These are phyloP conservation scores for Bipolaris zeicola DNA, from an alignment of 2,329 filamentous ascomycete genomes.

Conservation along the genomic window DNA sequence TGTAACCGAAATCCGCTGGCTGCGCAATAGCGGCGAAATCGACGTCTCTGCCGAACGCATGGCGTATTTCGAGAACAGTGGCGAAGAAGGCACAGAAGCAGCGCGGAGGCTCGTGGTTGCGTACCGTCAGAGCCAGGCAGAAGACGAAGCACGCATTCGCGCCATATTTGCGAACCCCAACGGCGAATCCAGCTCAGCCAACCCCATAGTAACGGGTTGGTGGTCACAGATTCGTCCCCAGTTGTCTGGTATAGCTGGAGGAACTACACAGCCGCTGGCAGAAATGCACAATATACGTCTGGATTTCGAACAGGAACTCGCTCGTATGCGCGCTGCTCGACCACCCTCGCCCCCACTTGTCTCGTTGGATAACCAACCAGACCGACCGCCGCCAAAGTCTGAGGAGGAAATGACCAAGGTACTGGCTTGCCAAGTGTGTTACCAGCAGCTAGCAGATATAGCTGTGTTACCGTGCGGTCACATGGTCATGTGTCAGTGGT, in stretches of 20 bases:
- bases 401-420: constrained; percentile 57
- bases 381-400: constrained; percentile 55
- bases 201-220: not conserved
- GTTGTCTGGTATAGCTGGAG: not conserved
- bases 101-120: not conserved
- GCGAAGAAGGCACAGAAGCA: constrained; percentile 1
- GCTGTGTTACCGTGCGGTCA: constrained; percentile 61
- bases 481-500: constrained; percentile 62
- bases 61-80: not conserved
- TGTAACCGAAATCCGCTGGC: not conserved
- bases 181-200: not conserved
- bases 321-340: constrained; percentile 17
- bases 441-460: constrained; percentile 58
- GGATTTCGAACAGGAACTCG: constrained; percentile 2
- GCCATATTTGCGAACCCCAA: constrained; percentile 1
- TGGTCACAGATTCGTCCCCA: not conserved
- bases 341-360: constrained; percentile 19
- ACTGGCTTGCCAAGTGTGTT: constrained; percentile 60
- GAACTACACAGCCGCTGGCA: not conserved
- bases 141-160: constrained; percentile 1
- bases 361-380: constrained; percentile 54
- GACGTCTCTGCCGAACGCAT: not conserved
- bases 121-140: not conserved
- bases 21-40: not conserved
- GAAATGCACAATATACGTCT: constrained; percentile 1